These are phyloP conservation scores for Ogataea angusta DNA, from an alignment of 805 yeast species.

Conservation along the genomic window DNA sequence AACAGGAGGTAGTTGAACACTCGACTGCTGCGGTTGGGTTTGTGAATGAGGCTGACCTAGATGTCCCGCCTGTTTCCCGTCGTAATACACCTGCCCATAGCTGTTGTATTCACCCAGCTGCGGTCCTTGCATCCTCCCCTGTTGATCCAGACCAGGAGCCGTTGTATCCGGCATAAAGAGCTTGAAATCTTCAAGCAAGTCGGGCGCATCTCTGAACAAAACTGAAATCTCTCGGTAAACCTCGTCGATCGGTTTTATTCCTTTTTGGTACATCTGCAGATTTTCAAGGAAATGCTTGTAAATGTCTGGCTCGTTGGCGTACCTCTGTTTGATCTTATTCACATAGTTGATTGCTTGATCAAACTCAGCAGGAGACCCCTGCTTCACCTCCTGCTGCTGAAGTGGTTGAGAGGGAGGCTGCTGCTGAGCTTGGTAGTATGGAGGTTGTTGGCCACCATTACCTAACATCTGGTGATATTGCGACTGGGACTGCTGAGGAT, in stretches of 20 bases:
- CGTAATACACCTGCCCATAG: conserved; percentile 20
- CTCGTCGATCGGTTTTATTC: conserved; percentile 91
- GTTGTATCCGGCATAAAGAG: conserved; percentile 86
- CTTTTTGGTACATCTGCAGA: conserved; percentile 93
- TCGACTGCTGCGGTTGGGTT: conserved; percentile 26
- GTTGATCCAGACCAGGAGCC: conserved; percentile 30
- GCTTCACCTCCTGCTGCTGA: conserved; percentile 25
- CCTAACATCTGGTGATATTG: conserved; percentile 19
- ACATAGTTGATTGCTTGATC: conserved; percentile 96
- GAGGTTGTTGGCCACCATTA: conserved; percentile 14
- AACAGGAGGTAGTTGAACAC: conserved; percentile 75
- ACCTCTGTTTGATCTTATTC: conserved; percentile 91
- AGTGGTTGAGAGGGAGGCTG: conserved; percentile 20
- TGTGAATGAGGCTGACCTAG: conserved; percentile 8
- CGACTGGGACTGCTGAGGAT: conserved; percentile 18
- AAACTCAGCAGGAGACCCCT: conserved; percentile 80
- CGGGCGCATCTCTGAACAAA: conserved; percentile 90
- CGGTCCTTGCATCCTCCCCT: conserved; percentile 18
- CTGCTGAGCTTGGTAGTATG: conserved; percentile 19
- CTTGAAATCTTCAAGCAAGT: conserved; percentile 88
- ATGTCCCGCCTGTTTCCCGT: conserved; percentile 13
- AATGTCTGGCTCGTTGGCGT: conserved; percentile 90
- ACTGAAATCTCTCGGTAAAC: conserved; percentile 92
- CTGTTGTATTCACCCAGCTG: conserved; percentile 21
- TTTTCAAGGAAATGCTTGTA: conserved; percentile 94